phyloP scores from a whole-genome alignment of 176 grass and related monocot genomes.

The Oropetium thomaeum region DNA sequence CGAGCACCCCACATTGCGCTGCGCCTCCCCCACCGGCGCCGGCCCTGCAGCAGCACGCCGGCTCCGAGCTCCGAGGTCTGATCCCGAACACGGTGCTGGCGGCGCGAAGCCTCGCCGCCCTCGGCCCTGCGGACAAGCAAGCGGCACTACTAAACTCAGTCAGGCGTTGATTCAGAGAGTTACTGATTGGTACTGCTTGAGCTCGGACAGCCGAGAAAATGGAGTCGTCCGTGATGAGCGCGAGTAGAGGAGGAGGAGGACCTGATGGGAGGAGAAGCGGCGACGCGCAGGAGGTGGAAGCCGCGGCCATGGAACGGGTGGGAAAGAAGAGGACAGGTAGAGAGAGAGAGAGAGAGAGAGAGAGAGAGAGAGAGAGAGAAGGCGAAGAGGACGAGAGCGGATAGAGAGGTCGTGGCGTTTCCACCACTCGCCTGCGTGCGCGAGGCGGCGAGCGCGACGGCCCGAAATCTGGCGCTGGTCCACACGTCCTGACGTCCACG shows the following conservation, averaged over 20 bases:
- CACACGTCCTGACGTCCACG: no score
- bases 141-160: no score
- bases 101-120: constrained; percentile 27
- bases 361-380: not conserved
- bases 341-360: not conserved
- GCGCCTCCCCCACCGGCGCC: not conserved
- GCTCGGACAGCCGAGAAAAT: not conserved
- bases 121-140: constrained; percentile 33
- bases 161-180: not conserved
- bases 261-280: constrained; percentile 68
- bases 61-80: constrained; percentile 18
- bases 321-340: not conserved
- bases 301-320: constrained; percentile 26
- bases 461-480: not conserved
- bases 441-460: not conserved
- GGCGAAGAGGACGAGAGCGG: not conserved
- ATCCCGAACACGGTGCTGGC: constrained; percentile 12
- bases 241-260: not conserved
- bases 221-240: not conserved
- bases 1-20: not conserved
- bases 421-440: constrained; percentile 7
- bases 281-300: constrained; percentile 42
- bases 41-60: constrained; percentile 30
- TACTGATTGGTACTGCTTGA: not conserved
- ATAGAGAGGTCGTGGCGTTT: constrained; percentile 1